phyloP scores from a whole-genome alignment of 805 yeast species.

The Pachysolen tannophilus region DNA sequence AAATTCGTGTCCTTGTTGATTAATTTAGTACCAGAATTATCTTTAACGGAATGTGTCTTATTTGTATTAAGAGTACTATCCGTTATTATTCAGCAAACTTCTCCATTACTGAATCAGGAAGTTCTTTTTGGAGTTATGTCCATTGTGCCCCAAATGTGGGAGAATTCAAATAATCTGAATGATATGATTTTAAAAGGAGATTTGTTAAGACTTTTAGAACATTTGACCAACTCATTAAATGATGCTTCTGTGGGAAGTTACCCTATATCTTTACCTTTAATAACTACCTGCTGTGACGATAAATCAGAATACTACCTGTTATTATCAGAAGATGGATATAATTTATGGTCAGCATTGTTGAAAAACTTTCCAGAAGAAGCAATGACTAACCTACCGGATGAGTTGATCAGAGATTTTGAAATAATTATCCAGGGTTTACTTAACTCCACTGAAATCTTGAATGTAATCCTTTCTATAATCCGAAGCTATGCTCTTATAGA shows the following conservation, averaged over 20 bases:
- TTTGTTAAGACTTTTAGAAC: slow-evolving; percentile 47
- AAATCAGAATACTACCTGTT: slow-evolving; percentile 45
- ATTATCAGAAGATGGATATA: slow-evolving; percentile 79
- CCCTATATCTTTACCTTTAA: slow-evolving; percentile 56
- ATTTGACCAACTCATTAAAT: slow-evolving; percentile 49
- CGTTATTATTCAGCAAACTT: slow-evolving; percentile 53
- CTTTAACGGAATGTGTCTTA: slow-evolving; percentile 69
- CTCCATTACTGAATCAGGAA: slow-evolving; percentile 48
- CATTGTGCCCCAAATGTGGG: slow-evolving; percentile 74
- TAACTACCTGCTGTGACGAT: slow-evolving; percentile 54
- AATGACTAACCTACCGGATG: slow-evolving; percentile 22
- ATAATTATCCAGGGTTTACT: slow-evolving; percentile 50
- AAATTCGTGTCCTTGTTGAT: slow-evolving; percentile 43
- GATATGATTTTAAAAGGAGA: slow-evolving; percentile 43
- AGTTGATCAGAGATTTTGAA: slow-evolving; percentile 38
- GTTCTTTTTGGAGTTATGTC: slow-evolving; percentile 42
- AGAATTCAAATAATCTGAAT: slow-evolving; percentile 35
- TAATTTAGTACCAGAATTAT: slow-evolving; percentile 38
- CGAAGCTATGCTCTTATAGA: slow-evolving; percentile 53
- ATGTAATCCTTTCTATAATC: slow-evolving; percentile 50
- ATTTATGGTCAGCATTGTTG: slow-evolving; percentile 68
- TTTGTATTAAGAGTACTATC: slow-evolving; percentile 62
- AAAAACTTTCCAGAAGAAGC: slow-evolving; percentile 45
- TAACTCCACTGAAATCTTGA: slow-evolving; percentile 68
- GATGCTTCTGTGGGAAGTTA: slow-evolving; percentile 38